phyloP scores from a whole-genome alignment of 2,329 filamentous ascomycete species.

The Lachnellula suecica region DNA sequence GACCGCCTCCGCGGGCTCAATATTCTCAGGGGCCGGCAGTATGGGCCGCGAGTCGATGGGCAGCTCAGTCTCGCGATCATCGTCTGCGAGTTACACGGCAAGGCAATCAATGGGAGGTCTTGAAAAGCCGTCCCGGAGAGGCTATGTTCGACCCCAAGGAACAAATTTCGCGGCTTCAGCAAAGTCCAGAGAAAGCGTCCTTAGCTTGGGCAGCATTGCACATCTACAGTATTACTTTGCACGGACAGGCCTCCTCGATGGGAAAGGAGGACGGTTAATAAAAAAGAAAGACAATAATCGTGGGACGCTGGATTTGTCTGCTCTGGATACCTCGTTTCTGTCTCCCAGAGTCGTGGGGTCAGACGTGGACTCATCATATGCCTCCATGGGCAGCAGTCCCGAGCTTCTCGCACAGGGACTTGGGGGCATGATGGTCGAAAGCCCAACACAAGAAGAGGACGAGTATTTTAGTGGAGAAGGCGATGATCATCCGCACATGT shows the following conservation, averaged over 20 bases:
- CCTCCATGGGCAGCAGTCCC: slow-evolving; percentile 59
- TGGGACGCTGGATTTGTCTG: slow-evolving; percentile 56
- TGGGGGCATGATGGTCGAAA: slow-evolving; percentile 35
- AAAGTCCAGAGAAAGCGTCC: slow-evolving; percentile 86
- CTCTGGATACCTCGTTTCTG: slow-evolving; percentile 46
- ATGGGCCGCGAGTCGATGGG: slow-evolving; percentile 54
- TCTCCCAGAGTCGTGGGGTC: slow-evolving; percentile 43
- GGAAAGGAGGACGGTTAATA: slow-evolving; percentile 84
- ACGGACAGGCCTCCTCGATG: slow-evolving; percentile 86
- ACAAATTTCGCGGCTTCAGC: slow-evolving; percentile 83
- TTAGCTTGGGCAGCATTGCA: slow-evolving; percentile 94
- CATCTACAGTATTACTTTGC: slow-evolving; percentile 99
- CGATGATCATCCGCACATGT: slow-evolving; percentile 71
- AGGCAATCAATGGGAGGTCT: slow-evolving; percentile 45
- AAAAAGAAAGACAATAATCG: slow-evolving; percentile 62
- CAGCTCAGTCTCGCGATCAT: slow-evolving; percentile 57
- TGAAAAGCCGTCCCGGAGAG: slow-evolving; percentile 37
- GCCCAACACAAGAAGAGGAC: slow-evolving; percentile 40
- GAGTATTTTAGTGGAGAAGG: slow-evolving; percentile 52
- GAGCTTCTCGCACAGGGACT: slow-evolving; percentile 43
- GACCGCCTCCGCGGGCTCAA: slow-evolving; percentile 48
- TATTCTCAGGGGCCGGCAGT: slow-evolving; percentile 43
- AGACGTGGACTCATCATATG: slow-evolving; percentile 59
- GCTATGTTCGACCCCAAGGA: slow-evolving; percentile 35
- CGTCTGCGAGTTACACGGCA: slow-evolving; percentile 53